Evolutionary conservation across 2,329 filamentous ascomycete species (phyloP).

Genomic region (Fusarium fujikuroi): DNA sequence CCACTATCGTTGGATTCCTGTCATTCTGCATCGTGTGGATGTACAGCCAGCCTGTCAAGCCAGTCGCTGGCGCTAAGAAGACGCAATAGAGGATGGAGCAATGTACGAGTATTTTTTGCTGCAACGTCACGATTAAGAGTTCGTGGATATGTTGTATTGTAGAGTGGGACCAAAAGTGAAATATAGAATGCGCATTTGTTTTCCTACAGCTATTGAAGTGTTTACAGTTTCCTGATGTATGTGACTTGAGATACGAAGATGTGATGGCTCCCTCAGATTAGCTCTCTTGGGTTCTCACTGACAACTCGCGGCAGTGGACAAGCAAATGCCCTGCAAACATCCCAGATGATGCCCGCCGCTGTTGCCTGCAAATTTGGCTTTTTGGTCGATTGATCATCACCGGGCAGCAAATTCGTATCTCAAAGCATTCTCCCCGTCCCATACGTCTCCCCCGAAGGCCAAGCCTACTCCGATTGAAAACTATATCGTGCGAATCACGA

Average conservation of each 20-base stretch:
- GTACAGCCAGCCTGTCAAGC: conserved; percentile 66
- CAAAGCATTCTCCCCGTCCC: conserved; percentile 2
- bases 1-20: conserved; percentile 85
- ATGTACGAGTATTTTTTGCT: conserved; percentile 29
- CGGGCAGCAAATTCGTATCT: conserved; percentile 47
- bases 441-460: conserved; percentile 1
- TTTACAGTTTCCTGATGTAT: background rate
- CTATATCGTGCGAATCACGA: conserved; percentile 55
- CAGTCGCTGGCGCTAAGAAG: conserved; percentile 56
- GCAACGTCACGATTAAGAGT: conserved; percentile 5
- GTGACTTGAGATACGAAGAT: conserved; percentile 24
- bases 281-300: conserved; percentile 66
- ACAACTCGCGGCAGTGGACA: conserved; percentile 53
- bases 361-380: conserved; percentile 69
- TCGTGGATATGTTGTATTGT: conserved; percentile 28
- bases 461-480: conserved; percentile 66
- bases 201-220: conserved; percentile 2
- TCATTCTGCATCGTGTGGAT: conserved; percentile 90
- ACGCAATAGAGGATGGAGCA: conserved; percentile 52
- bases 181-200: conserved; percentile 39
- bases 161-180: conserved; percentile 39
- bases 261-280: conserved; percentile 62
- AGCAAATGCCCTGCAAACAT: conserved; percentile 12
- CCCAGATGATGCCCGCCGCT: conserved; percentile 43
- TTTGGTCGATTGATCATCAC: conserved; percentile 66